Evolutionary conservation across 257 asterid species (phyloP).

Genomic region (Voacanga thouarsii): DNA sequence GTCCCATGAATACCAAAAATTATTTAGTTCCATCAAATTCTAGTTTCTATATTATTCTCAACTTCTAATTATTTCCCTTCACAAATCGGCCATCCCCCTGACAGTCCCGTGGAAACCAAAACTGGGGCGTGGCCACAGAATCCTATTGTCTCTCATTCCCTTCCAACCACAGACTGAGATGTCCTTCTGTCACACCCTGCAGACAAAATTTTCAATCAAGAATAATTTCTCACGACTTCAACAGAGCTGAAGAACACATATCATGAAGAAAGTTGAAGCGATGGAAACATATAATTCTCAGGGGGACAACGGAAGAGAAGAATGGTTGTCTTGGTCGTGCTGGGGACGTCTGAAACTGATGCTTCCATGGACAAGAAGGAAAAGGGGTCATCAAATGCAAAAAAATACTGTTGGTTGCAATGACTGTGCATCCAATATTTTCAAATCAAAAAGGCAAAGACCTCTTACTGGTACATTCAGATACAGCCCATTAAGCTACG

Average conservation of each 20-base stretch:
- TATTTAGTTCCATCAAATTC: background rate
- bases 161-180: background rate
- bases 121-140: background rate
- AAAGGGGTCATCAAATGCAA: background rate
- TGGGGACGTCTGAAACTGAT: conserved; percentile 27
- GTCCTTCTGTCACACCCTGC: too few relatives aligned
- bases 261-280: background rate
- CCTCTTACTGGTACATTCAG: conserved; percentile 13
- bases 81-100: background rate
- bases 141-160: background rate
- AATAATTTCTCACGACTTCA: too few relatives aligned
- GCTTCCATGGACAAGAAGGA: conserved; percentile 23
- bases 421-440: background rate
- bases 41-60: background rate
- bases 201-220: background rate
- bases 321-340: conserved; percentile 14
- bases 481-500: conserved; percentile 33
- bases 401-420: background rate
- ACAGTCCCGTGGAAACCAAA: background rate
- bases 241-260: background rate
- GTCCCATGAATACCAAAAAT: background rate
- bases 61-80: too few relatives aligned
- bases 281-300: conserved; percentile 4
- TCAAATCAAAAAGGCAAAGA: conserved; percentile 5
- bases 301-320: background rate